Conservation (phyloP, 495 filamentous ascomycete species). For the Aspergillus conjunctus region DNA sequence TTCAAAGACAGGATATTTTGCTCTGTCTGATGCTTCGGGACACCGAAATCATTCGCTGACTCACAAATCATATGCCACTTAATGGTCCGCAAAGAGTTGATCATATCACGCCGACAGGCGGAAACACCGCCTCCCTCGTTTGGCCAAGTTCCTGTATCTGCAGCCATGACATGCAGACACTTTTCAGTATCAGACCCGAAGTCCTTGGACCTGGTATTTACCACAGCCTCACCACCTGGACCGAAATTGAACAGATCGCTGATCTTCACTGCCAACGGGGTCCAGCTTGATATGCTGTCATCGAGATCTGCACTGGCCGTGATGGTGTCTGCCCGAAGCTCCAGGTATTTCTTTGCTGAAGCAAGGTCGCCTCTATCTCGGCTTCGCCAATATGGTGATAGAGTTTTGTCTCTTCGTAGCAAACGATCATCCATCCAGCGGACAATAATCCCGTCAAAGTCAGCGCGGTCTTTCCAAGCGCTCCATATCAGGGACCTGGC, state of each 20-base stretch:
- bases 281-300: slow-evolving; percentile 60
- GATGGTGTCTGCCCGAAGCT: slow-evolving; percentile 57
- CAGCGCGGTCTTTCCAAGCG: slow-evolving; percentile 60
- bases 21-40: slow-evolving; percentile 68
- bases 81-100: slow-evolving; percentile 63
- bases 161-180: slow-evolving; percentile 62
- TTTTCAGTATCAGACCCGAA: slow-evolving; percentile 53
- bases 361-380: slow-evolving; percentile 57
- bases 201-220: slow-evolving; percentile 46
- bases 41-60: slow-evolving; percentile 65
- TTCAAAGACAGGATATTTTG: slow-evolving; percentile 66
- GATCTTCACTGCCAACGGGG: slow-evolving; percentile 61
- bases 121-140: slow-evolving; percentile 69
- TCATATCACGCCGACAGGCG: slow-evolving; percentile 67
- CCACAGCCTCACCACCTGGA: slow-evolving; percentile 58
- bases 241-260: slow-evolving; percentile 66
- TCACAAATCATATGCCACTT: slow-evolving; percentile 69
- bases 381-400: slow-evolving; percentile 59
- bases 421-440: slow-evolving; percentile 66
- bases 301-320: slow-evolving; percentile 64
- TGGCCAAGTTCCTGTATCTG: slow-evolving; percentile 67
- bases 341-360: slow-evolving; percentile 57
- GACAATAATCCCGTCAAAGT: slow-evolving; percentile 62
- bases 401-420: slow-evolving; percentile 55
- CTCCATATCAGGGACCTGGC: slow-evolving; percentile 65